Conservation (phyloP, 441 rosid species). For the Eruca vesicaria region DNA sequence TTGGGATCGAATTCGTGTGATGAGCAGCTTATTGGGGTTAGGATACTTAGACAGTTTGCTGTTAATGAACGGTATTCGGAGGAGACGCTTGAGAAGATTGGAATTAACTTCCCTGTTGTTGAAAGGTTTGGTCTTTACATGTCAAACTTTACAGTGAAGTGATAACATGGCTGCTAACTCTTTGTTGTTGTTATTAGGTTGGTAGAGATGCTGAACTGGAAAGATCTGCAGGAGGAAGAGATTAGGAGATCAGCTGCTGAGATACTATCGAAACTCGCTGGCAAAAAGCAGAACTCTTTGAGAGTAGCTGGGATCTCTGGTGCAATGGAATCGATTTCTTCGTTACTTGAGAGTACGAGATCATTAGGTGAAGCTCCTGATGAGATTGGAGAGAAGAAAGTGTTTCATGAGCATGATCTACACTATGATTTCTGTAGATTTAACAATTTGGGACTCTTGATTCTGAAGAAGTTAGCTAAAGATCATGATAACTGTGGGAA, state of each 20-base stretch:
- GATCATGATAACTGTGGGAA: constrained; percentile 94
- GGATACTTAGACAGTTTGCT: constrained; percentile 65
- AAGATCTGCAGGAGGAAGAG: constrained; percentile 79
- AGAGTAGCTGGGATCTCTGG: constrained; percentile 91
- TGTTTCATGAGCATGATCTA: constrained; percentile 42
- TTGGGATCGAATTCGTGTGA: constrained; percentile 71
- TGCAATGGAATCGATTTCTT: constrained; percentile 91
- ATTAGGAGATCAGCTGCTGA: constrained; percentile 79
- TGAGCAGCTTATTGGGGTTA: constrained; percentile 83
- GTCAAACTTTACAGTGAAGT: too few relatives aligned
- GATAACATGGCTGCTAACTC: background rate
- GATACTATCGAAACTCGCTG: constrained; percentile 68
- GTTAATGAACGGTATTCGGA: constrained; percentile 48
- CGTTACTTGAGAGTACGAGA: constrained; percentile 67
- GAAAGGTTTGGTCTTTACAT: constrained; percentile 44
- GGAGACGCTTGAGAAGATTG: constrained; percentile 86
- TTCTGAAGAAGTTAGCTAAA: constrained; percentile 77
- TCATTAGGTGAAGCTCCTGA: constrained; percentile 56
- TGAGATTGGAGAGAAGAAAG: constrained; percentile 70
- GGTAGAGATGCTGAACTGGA: constrained; percentile 96
- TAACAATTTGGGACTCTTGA: constrained; percentile 75
- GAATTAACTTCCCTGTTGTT: constrained; percentile 57
- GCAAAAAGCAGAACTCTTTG: constrained; percentile 79
- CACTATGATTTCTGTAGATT: constrained; percentile 73
- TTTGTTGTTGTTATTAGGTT: constrained; percentile 35